phyloP scores from a whole-genome alignment of 768 basidiomycete genomes.

The Suillus bovinus region DNA sequence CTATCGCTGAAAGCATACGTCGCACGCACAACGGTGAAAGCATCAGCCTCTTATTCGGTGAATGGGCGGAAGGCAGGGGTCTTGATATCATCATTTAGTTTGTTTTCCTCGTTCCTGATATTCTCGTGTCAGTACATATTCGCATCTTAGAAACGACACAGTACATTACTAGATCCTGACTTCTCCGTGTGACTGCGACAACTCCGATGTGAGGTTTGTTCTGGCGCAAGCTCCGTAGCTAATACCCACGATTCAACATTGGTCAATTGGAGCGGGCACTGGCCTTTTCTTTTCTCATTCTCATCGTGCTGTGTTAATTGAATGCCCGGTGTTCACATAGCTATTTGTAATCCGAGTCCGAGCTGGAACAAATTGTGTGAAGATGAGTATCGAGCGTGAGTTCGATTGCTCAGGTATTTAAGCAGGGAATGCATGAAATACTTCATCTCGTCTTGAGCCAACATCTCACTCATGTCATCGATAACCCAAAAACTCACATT shows the following conservation, averaged over 20 bases:
- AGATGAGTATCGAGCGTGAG: constrained; percentile 2
- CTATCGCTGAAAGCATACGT: constrained; percentile 94
- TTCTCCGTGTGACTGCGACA: neutral
- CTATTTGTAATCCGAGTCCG: neutral
- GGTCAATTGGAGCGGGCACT: neutral
- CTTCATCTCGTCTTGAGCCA: neutral
- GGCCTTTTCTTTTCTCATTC: constrained; percentile 2
- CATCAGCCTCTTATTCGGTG: constrained; percentile 84
- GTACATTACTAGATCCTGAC: neutral
- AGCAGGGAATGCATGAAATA: neutral
- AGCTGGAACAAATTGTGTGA: neutral
- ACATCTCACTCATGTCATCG: neutral
- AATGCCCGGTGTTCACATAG: neutral
- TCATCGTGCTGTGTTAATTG: neutral
- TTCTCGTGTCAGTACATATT: constrained; percentile 1
- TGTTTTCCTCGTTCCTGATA: constrained; percentile 2
- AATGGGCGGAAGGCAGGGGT: constrained; percentile 59
- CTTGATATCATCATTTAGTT: constrained; percentile 30
- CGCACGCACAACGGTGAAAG: constrained; percentile 94
- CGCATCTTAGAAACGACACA: constrained; percentile 2
- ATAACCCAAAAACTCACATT: constrained; percentile 35
- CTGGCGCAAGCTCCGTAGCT: neutral
- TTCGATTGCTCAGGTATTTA: neutral
- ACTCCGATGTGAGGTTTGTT: neutral
- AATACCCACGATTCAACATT: neutral